These are phyloP conservation scores for Cokeromyces recurvatus DNA, from an alignment of 371 early-diverging fungal species.

Conservation along the genomic window DNA sequence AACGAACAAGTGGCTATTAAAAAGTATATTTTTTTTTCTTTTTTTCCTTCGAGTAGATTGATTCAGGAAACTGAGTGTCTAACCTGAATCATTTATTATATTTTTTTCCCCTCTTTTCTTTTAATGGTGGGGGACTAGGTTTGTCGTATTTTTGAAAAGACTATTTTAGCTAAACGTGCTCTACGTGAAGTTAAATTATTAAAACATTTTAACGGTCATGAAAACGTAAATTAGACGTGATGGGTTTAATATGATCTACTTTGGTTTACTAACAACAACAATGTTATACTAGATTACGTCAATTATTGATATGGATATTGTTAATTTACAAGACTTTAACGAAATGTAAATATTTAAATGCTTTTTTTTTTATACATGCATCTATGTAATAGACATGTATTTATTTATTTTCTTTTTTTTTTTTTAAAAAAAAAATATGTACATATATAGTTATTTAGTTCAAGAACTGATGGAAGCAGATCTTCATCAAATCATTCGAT, in stretches of 20 bases:
- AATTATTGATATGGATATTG: slow-evolving; percentile 59
- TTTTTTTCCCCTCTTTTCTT: too few relatives aligned
- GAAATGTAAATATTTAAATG: slow-evolving; percentile 91
- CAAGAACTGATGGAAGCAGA: slow-evolving; percentile 99
- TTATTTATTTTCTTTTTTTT: too few relatives aligned
- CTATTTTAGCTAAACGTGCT: slow-evolving; percentile 82
- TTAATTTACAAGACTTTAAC: slow-evolving; percentile 63
- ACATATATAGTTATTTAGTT: slow-evolving; percentile 61
- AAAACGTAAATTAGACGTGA: slow-evolving; percentile 76
- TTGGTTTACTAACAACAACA: too few relatives aligned
- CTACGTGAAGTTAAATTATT: slow-evolving; percentile 87
- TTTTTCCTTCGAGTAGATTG: too few relatives aligned
- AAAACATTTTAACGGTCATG: slow-evolving; percentile 86
- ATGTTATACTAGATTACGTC: slow-evolving; percentile 90
- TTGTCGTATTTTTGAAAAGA: slow-evolving; percentile 67
- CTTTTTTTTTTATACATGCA: too few relatives aligned
- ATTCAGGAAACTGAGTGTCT: slow-evolving; percentile 41
- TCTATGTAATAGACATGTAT: too few relatives aligned
- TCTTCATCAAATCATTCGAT: slow-evolving; percentile 96
- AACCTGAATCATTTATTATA: too few relatives aligned
- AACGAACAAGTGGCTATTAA: slow-evolving; percentile 92
- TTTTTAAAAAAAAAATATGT: neutral
- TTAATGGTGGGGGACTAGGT: slow-evolving; percentile 16
- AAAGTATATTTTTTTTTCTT: too few relatives aligned
- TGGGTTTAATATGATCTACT: neutral